phyloP scores from a whole-genome alignment of 2,329 filamentous ascomycete genomes.

The Metarhizium sp. region DNA sequence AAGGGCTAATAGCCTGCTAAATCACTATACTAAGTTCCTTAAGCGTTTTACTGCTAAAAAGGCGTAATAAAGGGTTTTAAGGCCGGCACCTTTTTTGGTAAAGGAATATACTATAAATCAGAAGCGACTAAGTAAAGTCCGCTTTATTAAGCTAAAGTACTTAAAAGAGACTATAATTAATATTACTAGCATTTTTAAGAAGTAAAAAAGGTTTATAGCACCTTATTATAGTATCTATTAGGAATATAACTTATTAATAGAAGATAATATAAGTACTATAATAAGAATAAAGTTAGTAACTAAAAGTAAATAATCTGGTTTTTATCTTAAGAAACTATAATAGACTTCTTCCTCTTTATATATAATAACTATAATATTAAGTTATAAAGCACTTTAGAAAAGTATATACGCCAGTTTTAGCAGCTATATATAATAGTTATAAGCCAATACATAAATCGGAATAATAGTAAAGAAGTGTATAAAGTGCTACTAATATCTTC shows the following conservation, averaged over 20 bases:
- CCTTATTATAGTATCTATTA: not conserved
- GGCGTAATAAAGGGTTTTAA: too few relatives aligned
- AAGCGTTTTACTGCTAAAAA: too few relatives aligned
- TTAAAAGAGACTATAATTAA: too few relatives aligned
- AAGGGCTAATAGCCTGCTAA: too few relatives aligned
- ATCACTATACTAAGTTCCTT: too few relatives aligned
- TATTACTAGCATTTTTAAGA: too few relatives aligned
- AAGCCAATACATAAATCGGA: constrained; percentile 13
- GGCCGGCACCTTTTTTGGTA: too few relatives aligned
- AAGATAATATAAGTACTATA: not conserved
- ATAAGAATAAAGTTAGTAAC: not conserved
- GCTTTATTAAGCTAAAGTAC: too few relatives aligned
- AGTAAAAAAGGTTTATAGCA: too few relatives aligned
- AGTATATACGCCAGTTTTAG: constrained; percentile 18
- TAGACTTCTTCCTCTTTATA: constrained; percentile 17
- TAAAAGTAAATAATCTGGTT: not conserved
- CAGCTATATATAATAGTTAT: constrained; percentile 15
- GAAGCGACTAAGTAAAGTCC: too few relatives aligned
- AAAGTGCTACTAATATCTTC: constrained; percentile 10
- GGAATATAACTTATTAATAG: too few relatives aligned
- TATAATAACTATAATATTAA: constrained; percentile 13
- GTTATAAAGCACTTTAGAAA: constrained; percentile 12
- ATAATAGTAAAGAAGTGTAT: constrained; percentile 16
- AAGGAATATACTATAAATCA: too few relatives aligned
- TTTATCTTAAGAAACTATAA: constrained; percentile 4